A percentile compares a stretch with the other conserved stretches of the same genome.
These are phyloP conservation scores for Rutstroemia sp. DNA, from an alignment of 2,329 filamentous ascomycete genomes.

Conservation along the genomic window DNA sequence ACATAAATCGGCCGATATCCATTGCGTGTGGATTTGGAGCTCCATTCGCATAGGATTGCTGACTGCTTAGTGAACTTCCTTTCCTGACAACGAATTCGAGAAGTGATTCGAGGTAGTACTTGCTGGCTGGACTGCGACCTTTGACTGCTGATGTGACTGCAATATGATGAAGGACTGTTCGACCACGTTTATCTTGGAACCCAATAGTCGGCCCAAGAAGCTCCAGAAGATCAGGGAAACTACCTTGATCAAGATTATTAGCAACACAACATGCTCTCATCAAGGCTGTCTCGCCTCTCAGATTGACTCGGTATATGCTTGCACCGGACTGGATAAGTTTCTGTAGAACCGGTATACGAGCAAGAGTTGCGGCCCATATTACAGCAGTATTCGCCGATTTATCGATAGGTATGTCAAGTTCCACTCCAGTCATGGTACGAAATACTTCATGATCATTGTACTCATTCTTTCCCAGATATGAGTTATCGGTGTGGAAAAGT, in stretches of 20 bases:
- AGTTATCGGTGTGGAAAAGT: constrained; percentile 66
- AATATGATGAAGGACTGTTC: constrained; percentile 93
- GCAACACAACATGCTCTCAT: constrained; percentile 91
- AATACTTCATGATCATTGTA: constrained; percentile 71
- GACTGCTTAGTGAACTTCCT: constrained; percentile 55
- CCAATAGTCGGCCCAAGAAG: constrained; percentile 86
- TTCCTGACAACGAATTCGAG: constrained; percentile 92
- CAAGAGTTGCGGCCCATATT: constrained; percentile 93
- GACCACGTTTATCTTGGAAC: constrained; percentile 77
- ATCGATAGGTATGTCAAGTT: constrained; percentile 90
- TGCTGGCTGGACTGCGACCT: constrained; percentile 81
- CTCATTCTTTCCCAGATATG: constrained; percentile 47
- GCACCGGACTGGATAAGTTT: constrained; percentile 78
- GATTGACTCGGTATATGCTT: constrained; percentile 81
- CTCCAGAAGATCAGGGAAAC: constrained; percentile 85
- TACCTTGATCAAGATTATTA: constrained; percentile 86
- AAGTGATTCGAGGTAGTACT: constrained; percentile 92
- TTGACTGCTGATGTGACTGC: constrained; percentile 94
- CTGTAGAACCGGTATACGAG: constrained; percentile 73
- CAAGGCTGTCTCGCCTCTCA: constrained; percentile 81
- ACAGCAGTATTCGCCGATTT: constrained; percentile 81
- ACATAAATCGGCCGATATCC: constrained; percentile 87
- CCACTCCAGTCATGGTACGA: constrained; percentile 63
- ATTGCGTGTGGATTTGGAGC: constrained; percentile 40
- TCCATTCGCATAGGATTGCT: constrained; percentile 31